Conservation (phyloP, 169 alveolate species). For the Cryptosporidium muris region DNA sequence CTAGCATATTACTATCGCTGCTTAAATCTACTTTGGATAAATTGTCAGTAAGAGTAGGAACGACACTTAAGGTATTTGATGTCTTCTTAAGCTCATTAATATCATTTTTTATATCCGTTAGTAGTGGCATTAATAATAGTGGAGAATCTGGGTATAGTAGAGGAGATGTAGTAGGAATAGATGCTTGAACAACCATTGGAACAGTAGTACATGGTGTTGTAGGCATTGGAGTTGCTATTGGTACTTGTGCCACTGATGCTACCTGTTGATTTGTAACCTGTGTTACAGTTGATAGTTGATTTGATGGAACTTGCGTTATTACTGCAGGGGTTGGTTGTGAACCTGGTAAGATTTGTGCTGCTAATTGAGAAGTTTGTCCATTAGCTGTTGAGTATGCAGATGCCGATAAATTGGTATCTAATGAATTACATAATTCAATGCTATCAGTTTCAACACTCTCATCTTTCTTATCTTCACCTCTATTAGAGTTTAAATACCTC, state of each 20-base stretch:
- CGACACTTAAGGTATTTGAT: constrained; percentile 11
- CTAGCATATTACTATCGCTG: background rate
- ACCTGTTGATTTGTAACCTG: background rate
- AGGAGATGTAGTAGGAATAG: constrained; percentile 50
- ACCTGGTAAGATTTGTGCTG: background rate
- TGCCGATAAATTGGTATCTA: background rate
- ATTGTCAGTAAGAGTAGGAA: background rate
- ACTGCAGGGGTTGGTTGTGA: too few relatives aligned
- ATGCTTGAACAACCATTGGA: constrained; percentile 13
- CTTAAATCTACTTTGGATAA: constrained; percentile 8
- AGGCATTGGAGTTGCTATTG: background rate
- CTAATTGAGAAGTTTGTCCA: background rate
- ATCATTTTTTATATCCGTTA: constrained; percentile 58
- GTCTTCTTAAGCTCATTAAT: constrained; percentile 31
- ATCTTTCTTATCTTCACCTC: too few relatives aligned
- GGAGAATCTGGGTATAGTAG: constrained; percentile 64
- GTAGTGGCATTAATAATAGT: constrained; percentile 59
- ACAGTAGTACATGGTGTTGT: background rate
- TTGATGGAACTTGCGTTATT: too few relatives aligned
- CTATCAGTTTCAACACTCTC: too few relatives aligned
- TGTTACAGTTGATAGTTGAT: background rate
- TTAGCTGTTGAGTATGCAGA: background rate
- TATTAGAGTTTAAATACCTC: background rate
- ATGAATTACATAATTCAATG: background rate
- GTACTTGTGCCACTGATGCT: background rate